Evolutionary conservation across 1,284 basidiomycete species (phyloP), one percentile per base, ranked within the genome.

Genomic region (Kwoniella shivajii): DNA sequence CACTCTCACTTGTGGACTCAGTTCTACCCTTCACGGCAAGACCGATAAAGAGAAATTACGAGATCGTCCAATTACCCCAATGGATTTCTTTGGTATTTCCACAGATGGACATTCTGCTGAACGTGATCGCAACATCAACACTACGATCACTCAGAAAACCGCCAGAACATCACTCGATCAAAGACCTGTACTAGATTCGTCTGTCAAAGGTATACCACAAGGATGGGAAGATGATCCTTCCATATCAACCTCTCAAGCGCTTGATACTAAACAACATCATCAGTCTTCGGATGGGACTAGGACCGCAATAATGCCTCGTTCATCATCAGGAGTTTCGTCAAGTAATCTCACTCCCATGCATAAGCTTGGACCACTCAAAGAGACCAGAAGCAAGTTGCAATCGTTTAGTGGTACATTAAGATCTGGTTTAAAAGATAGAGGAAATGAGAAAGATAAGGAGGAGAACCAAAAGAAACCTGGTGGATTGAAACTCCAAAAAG

Each of bases 221-320:
- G 65, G 65, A 27, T 65, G 65, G 65, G 58, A 63, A 6, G 65
- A 65, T 49, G 65, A 67, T 49, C 45, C 44, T 0, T 13, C 41
- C 9, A 29, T 63, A 18, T 45, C 47, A n/a, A 14, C 43, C 43
- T 29, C 4, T n/a, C 10, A 18, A 24, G 7, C 24, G 43, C 43
- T 29, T 26, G 6, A 30, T 10, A 18, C 4, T 27, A n/a, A n/a
- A n/a, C n/a, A n/a, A n/a, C n/a, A n/a, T n/a, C n/a, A n/a, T n/a
- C n/a, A n/a, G n/a, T n/a, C n/a, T n/a, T n/a, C n/a, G n/a, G n/a
- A n/a, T n/a, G n/a, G n/a, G n/a, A n/a, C n/a, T n/a, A n/a, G n/a
- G n/a, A n/a, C n/a, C n/a, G n/a, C n/a, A n/a, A n/a, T n/a, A n/a
- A n/a, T n/a, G n/a, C n/a, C n/a, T n/a, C n/a, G n/a, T n/a, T n/a